A percentile compares a stretch with the other conserved stretches of the same genome.
Evolutionary conservation across 345 rosid species (phyloP).

Genomic region (Combretum micranthum): DNA sequence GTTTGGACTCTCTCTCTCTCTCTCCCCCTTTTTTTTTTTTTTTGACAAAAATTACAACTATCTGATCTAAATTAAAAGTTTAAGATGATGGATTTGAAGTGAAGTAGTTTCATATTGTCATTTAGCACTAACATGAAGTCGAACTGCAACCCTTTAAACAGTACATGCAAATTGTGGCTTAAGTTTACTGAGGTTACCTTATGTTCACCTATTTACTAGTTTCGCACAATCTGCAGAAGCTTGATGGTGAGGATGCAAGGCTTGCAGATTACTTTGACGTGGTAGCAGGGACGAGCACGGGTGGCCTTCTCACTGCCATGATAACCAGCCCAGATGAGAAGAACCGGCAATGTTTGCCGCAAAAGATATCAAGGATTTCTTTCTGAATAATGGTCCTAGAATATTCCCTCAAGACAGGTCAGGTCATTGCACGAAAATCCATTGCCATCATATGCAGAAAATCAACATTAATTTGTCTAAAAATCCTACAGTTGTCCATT

Average conservation of each 20-base stretch:
- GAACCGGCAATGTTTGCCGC: constrained; percentile 20
- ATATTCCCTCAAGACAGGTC: constrained; percentile 18
- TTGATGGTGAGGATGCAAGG: constrained; percentile 26
- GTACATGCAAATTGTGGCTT: not conserved
- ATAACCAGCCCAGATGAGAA: constrained; percentile 16
- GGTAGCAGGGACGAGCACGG: constrained; percentile 22
- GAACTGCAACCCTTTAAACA: too few species aligned
- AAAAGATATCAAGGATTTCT: constrained; percentile 18
- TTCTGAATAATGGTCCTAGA: constrained; percentile 17
- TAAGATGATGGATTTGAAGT: not conserved
- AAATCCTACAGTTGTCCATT: constrained; percentile 1
- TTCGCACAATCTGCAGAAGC: constrained; percentile 6
- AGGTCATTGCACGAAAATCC: too few species aligned
- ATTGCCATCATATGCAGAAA: too few species aligned
- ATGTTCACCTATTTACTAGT: not conserved
- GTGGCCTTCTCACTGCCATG: constrained; percentile 26
- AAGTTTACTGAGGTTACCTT: not conserved
- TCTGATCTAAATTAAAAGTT: not conserved
- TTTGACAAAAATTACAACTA: not conserved
- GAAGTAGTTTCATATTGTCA: not conserved
- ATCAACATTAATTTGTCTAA: not conserved
- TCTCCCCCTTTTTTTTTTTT: too few species aligned
- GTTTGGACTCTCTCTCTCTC: not conserved
- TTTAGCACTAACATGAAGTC: too few species aligned
- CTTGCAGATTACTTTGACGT: constrained; percentile 24